Conservation (phyloP, 352 stramenopile species). For the Pythium rishiriense region DNA sequence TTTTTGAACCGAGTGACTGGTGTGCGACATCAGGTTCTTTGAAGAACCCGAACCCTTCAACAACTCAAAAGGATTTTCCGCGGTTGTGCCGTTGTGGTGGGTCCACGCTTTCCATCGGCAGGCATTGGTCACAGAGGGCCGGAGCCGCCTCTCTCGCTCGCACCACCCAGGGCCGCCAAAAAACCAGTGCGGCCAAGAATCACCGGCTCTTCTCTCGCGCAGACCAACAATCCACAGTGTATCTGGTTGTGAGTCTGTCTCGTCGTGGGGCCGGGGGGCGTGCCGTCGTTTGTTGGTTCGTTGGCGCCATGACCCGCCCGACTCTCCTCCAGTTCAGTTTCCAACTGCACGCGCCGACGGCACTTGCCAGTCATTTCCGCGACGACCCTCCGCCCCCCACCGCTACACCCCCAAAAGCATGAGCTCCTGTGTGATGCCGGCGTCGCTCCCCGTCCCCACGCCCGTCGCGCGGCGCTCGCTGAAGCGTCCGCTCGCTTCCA, state of each 20-base stretch:
- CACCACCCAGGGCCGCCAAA: constrained; percentile 8
- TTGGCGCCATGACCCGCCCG: constrained; percentile 11
- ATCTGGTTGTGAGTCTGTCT: constrained; percentile 22
- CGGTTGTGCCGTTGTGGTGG: constrained; percentile 14
- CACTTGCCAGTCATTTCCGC: not conserved
- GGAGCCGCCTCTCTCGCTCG: not conserved
- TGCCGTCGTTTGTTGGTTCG: constrained; percentile 13
- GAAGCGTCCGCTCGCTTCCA: constrained; percentile 57
- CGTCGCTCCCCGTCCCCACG: constrained; percentile 37
- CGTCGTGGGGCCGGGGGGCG: constrained; percentile 9
- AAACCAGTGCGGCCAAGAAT: constrained; percentile 9
- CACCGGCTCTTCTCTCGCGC: constrained; percentile 20
- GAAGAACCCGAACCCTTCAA: constrained; percentile 16
- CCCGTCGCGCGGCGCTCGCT: constrained; percentile 38
- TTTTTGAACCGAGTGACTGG: not conserved
- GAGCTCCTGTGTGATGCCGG: constrained; percentile 55
- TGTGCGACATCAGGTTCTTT: constrained; percentile 16
- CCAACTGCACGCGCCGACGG: constrained; percentile 10
- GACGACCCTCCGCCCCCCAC: not conserved
- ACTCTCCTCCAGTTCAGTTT: not conserved
- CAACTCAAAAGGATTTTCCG: constrained; percentile 19
- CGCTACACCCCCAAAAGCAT: constrained; percentile 28
- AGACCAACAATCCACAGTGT: constrained; percentile 24
- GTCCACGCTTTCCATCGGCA: not conserved
- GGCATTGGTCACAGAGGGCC: constrained; percentile 2